A percentile compares a stretch with the other conserved stretches of the same genome.
Evolutionary conservation across 106 monocot genomes (phyloP).

Genomic region (Allium sativum): DNA sequence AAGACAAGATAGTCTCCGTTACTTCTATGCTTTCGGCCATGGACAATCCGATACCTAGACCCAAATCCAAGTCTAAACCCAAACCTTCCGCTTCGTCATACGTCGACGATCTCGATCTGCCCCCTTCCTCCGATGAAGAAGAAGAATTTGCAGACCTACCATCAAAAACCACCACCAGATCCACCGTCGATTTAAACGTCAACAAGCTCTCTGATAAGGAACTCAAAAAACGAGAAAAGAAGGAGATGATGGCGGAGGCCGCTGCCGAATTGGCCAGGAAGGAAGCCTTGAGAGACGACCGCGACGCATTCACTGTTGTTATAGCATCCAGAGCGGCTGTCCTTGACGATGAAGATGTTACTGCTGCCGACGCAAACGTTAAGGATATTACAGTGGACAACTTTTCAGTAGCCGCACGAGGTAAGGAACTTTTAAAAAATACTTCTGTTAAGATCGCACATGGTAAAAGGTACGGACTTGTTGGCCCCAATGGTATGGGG

Average conservation of each 20-base stretch:
- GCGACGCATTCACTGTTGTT: constrained; percentile 50
- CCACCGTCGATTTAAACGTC: constrained; percentile 18
- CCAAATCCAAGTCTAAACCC: constrained; percentile 20
- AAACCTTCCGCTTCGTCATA: constrained; percentile 28
- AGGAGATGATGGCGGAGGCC: constrained; percentile 35
- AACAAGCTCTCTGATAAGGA: constrained; percentile 38
- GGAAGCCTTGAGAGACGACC: constrained; percentile 54
- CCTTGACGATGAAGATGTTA: background rate
- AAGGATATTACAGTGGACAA: constrained; percentile 54
- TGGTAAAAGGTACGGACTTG: constrained; percentile 60
- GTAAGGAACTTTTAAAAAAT: constrained; percentile 75
- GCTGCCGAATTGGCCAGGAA: constrained; percentile 33
- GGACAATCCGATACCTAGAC: constrained; percentile 18
- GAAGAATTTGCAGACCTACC: constrained; percentile 14
- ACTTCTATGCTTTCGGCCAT: constrained; percentile 14
- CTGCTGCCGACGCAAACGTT: constrained; percentile 46
- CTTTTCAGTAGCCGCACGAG: constrained; percentile 67
- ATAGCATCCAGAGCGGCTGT: constrained; percentile 22
- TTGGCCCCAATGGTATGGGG: constrained; percentile 70
- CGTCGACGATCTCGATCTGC: constrained; percentile 54
- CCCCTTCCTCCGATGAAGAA: constrained; percentile 60
- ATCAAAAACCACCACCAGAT: constrained; percentile 5
- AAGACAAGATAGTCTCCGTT: constrained; percentile 14
- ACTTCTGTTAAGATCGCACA: constrained; percentile 59
- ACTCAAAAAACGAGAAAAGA: constrained; percentile 56